These are phyloP conservation scores for Gossypium sturtianum DNA, from an alignment of 345 rosid species.

Conservation along the genomic window DNA sequence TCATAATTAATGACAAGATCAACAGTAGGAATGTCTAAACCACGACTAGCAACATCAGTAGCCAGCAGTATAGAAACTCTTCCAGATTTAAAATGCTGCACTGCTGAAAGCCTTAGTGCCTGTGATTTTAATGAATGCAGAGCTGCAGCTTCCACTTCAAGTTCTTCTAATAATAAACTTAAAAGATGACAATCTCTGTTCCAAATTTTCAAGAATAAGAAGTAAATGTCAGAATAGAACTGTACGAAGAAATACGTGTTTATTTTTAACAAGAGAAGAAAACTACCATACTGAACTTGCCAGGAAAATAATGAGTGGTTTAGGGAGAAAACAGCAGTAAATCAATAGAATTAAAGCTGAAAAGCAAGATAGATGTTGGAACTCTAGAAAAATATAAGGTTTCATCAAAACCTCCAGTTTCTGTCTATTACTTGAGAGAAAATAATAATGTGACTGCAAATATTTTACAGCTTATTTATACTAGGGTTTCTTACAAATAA, in stretches of 20 bases:
- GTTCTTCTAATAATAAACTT: slow-evolving; percentile 78
- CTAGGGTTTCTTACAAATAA: not conserved
- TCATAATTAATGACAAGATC: slow-evolving; percentile 94
- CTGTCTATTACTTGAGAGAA: not conserved
- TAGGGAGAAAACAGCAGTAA: not conserved
- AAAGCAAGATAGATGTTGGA: not conserved
- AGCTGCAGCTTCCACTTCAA: slow-evolving; percentile 66
- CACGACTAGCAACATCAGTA: slow-evolving; percentile 94
- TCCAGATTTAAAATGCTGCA: slow-evolving; percentile 83
- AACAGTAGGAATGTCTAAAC: slow-evolving; percentile 94
- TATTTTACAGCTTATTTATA: not conserved
- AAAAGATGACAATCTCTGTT: slow-evolving; percentile 70
- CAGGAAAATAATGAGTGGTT: not conserved
- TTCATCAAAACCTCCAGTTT: not conserved
- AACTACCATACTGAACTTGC: not conserved
- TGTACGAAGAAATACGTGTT: not conserved
- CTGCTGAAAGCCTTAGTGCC: slow-evolving; percentile 66
- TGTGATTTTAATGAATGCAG: slow-evolving; percentile 82
- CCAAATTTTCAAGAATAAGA: slow-evolving; percentile 16
- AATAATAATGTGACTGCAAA: not conserved
- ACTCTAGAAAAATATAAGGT: not conserved
- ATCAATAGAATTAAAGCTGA: not conserved
- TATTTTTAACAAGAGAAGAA: not conserved
- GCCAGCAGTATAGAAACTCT: slow-evolving; percentile 70
- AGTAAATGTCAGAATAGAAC: not conserved